Conservation (phyloP, 306 rosid species). For the Cucumis cinereus region DNA sequence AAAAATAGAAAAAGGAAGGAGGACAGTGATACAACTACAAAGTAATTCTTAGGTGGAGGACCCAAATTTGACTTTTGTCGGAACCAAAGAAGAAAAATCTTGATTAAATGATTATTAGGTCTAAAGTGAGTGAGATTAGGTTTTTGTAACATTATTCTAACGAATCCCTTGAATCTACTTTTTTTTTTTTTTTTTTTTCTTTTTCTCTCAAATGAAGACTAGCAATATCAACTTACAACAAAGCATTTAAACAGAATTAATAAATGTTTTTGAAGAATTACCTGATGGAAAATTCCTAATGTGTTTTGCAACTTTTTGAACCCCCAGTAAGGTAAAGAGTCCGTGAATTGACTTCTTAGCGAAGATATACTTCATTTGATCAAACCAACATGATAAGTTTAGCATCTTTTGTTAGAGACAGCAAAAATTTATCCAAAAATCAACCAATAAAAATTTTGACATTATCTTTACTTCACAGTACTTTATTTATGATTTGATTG, state of each 20-base stretch:
- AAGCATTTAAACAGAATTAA: not conserved
- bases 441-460: not conserved
- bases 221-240: not conserved
- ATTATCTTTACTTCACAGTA: not conserved
- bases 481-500: not conserved
- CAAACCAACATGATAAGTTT: not conserved
- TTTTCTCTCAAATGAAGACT: not conserved
- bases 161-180: not conserved
- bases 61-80: not conserved
- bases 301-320: not conserved
- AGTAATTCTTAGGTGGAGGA: not conserved
- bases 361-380: not conserved
- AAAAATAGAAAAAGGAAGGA: not conserved
- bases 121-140: not conserved
- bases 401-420: not conserved
- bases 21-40: not conserved
- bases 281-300: not conserved
- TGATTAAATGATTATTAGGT: not conserved
- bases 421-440: not conserved
- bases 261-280: not conserved
- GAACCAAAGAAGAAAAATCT: not conserved
- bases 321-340: not conserved
- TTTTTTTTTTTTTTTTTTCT: not conserved
- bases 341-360: not conserved
- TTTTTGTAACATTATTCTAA: not conserved